These are phyloP conservation scores for Cercospora brassicicola DNA, from an alignment of 2,329 filamentous ascomycete species.

Conservation along the genomic window DNA sequence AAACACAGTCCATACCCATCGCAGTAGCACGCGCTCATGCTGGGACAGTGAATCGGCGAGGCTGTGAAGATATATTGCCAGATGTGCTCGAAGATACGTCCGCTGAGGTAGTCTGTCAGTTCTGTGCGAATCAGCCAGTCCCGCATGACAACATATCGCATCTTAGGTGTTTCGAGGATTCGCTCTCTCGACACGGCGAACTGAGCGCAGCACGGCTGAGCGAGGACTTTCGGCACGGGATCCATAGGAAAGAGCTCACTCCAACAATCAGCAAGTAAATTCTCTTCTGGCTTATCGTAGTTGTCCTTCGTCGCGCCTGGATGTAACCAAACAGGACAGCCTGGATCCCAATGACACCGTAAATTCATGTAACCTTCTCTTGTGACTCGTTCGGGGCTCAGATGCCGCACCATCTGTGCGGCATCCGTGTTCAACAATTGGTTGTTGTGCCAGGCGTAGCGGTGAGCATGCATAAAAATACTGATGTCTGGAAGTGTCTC, in stretches of 20 bases:
- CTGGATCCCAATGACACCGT: conserved; percentile 56
- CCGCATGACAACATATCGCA: conserved; percentile 58
- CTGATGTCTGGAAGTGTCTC: conserved; percentile 58
- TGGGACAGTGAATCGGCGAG: conserved; percentile 50
- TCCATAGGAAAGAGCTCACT: conserved; percentile 51
- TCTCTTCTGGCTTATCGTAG: conserved; percentile 46
- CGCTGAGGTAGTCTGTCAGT: conserved; percentile 57
- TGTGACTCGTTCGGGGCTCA: conserved; percentile 50
- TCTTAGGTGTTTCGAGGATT: conserved; percentile 55
- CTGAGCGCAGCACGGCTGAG: conserved; percentile 64
- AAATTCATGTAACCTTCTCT: conserved; percentile 57
- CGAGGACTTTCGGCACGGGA: conserved; percentile 52
- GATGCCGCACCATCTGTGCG: conserved; percentile 47
- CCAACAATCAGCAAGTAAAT: conserved; percentile 49
- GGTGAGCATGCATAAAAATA: conserved; percentile 64
- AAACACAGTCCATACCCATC: conserved; percentile 66
- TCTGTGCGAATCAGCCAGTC: conserved; percentile 62
- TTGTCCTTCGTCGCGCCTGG: conserved; percentile 44
- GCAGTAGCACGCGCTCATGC: conserved; percentile 61
- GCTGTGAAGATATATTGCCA: conserved; percentile 65
- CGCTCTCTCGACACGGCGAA: conserved; percentile 62
- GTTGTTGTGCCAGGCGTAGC: conserved; percentile 60
- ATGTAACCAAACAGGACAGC: conserved; percentile 58
- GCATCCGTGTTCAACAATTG: conserved; percentile 49
- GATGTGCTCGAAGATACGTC: conserved; percentile 63